These are phyloP conservation scores for Apiospora malaysiana DNA, from an alignment of 2,329 filamentous ascomycete genomes.

Conservation along the genomic window DNA sequence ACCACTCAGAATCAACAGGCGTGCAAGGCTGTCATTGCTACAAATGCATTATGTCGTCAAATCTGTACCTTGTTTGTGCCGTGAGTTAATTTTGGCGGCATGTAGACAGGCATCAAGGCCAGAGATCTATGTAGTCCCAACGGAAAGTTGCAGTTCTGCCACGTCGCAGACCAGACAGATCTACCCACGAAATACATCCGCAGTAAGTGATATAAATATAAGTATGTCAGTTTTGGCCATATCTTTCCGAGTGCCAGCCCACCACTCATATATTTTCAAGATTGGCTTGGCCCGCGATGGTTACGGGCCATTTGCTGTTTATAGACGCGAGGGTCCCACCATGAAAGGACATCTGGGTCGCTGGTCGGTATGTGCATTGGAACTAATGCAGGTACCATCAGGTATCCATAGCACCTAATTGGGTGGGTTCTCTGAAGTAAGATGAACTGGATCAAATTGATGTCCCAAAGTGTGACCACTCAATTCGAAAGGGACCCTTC, in stretches of 20 bases:
- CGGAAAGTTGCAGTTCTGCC: background rate
- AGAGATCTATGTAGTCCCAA: background rate
- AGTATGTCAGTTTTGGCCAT: background rate
- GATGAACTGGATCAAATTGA: background rate
- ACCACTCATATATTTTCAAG: background rate
- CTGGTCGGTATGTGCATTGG: background rate
- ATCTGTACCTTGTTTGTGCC: background rate
- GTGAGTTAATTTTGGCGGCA: background rate
- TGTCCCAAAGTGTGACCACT: background rate
- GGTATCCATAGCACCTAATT: conserved; percentile 13
- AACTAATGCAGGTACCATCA: conserved; percentile 17
- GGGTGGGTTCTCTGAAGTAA: conserved; percentile 12
- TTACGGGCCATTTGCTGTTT: conserved; percentile 18
- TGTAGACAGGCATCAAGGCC: background rate
- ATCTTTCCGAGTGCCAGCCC: background rate
- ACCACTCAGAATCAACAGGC: background rate
- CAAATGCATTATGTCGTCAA: background rate
- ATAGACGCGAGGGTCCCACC: background rate
- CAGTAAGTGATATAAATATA: background rate
- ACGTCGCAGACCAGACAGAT: conserved; percentile 2
- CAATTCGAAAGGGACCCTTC: too few species aligned
- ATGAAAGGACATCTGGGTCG: background rate
- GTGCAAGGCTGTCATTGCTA: background rate
- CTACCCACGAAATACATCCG: background rate
- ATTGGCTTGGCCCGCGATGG: conserved; percentile 7